phyloP scores from a whole-genome alignment of 345 rosid genomes.

The Noccaea bulbosa region DNA sequence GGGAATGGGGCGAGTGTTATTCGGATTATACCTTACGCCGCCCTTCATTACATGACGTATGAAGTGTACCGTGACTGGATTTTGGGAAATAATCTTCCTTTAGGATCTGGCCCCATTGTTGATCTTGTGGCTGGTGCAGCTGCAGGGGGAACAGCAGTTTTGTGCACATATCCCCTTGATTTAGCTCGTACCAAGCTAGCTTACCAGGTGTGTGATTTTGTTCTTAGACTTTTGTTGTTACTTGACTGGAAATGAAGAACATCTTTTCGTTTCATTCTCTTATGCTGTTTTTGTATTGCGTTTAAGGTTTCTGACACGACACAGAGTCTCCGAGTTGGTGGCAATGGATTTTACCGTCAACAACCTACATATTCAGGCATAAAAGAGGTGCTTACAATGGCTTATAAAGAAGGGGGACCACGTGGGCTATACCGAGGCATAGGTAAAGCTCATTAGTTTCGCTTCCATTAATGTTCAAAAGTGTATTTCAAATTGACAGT shows the following conservation, averaged over 20 bases:
- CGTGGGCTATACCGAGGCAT: conserved; percentile 87
- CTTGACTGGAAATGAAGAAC: background rate
- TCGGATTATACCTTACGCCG: conserved; percentile 95
- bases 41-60: conserved; percentile 93
- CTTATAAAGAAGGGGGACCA: conserved; percentile 82
- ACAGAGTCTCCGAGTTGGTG: conserved; percentile 46
- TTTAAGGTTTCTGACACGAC: conserved; percentile 62
- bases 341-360: conserved; percentile 48
- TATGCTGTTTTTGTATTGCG: conserved; percentile 23
- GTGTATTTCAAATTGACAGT: background rate
- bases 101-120: conserved; percentile 85
- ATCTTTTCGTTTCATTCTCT: conserved; percentile 14
- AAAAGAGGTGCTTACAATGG: conserved; percentile 69
- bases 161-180: conserved; percentile 95
- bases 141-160: conserved; percentile 97
- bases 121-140: conserved; percentile 96
- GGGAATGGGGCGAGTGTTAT: conserved; percentile 98
- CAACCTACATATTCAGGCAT: conserved; percentile 78
- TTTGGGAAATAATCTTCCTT: conserved; percentile 62
- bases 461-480: conserved; percentile 11
- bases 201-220: conserved; percentile 73
- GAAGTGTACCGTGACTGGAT: conserved; percentile 92
- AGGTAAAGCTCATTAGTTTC: conserved; percentile 49
- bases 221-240: conserved; percentile 23
- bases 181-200: conserved; percentile 97